Evolutionary conservation across 352 stramenopile genomes (phyloP), one percentile per base, ranked within the genome.

Genomic region (Pythium guiyangense): DNA sequence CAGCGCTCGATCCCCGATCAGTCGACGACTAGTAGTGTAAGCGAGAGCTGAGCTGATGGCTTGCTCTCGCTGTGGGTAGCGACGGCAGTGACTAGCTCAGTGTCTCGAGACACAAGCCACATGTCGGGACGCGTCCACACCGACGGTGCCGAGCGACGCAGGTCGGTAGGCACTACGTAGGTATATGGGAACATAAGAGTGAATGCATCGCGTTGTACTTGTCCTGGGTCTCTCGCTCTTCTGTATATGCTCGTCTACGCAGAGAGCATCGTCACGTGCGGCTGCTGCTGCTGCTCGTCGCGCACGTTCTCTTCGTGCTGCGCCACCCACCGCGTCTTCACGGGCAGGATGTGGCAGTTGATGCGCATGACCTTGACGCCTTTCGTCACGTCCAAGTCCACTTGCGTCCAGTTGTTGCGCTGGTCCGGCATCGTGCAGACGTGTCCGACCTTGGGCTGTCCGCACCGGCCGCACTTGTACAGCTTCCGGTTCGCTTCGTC

Each of bases 401-500:
- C 77, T 50, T 93, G 84, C 43, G 80, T 84, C 80, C 84, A 91
- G 67, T 93, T 93, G 67, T 93, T 93, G 54, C 84, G 80, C 54
- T 90, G 70, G 50, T 93, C 84, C 17, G 84, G 84, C 77, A 93
- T 90, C 10, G 84, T 91, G 62, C 84, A 94, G 45, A 92, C 80
- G 57, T 94, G 84, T 39, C 83, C 83, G 27, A 94, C 84, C 67
- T 94, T 94, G 40, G 83, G 80, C 54, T 94, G 82, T 0, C 84
- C 84, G 46, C 84, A 94, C 39, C 84, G 82, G 6, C 84, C 84
- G 53, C 84, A 94, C 66, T 94, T 94, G 80, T 94, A 94, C 68
- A 84, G 63, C 62, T 92, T 92, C 39, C 80, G 78, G 60, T 82
- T 86, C 49, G 63, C 57, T 17, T 86, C 77, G 35, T 79, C 69